These are phyloP conservation scores for Nothophytophthora sp. DNA, from an alignment of 352 stramenopile genomes.

Conservation along the genomic window DNA sequence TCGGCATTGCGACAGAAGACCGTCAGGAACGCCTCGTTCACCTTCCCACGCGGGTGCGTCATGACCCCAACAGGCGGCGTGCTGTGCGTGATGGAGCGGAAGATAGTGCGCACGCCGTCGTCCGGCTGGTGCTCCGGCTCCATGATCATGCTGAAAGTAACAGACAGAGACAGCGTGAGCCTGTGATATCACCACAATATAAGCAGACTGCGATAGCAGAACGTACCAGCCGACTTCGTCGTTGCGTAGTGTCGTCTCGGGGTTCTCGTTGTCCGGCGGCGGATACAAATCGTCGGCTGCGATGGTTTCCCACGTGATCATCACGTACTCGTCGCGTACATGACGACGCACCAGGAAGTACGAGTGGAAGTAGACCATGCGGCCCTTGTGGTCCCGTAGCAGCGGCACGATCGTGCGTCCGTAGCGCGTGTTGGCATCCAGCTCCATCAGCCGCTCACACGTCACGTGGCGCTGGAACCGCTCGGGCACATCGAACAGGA, in stretches of 20 bases:
- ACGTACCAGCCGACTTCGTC: conserved; percentile 82
- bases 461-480: conserved; percentile 68
- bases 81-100: conserved; percentile 71
- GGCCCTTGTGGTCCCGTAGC: conserved; percentile 58
- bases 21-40: conserved; percentile 81
- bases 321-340: conserved; percentile 52
- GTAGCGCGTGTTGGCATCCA: conserved; percentile 80
- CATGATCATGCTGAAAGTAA: conserved; percentile 53
- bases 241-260: conserved; percentile 65
- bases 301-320: conserved; percentile 78
- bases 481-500: conserved; percentile 66
- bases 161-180: conserved; percentile 1
- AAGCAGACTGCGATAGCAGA: background rate
- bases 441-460: conserved; percentile 74
- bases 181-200: background rate
- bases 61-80: conserved; percentile 65
- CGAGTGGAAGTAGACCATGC: conserved; percentile 77
- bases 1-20: conserved; percentile 79
- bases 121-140: conserved; percentile 56
- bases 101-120: conserved; percentile 50
- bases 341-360: conserved; percentile 73
- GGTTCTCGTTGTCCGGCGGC: conserved; percentile 31
- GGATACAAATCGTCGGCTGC: conserved; percentile 68
- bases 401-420: conserved; percentile 73
- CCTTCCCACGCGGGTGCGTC: conserved; percentile 63